These are phyloP conservation scores for Ophiocordyceps camponoti-rufipedis DNA, from an alignment of 2,329 filamentous ascomycete genomes.

Conservation along the genomic window DNA sequence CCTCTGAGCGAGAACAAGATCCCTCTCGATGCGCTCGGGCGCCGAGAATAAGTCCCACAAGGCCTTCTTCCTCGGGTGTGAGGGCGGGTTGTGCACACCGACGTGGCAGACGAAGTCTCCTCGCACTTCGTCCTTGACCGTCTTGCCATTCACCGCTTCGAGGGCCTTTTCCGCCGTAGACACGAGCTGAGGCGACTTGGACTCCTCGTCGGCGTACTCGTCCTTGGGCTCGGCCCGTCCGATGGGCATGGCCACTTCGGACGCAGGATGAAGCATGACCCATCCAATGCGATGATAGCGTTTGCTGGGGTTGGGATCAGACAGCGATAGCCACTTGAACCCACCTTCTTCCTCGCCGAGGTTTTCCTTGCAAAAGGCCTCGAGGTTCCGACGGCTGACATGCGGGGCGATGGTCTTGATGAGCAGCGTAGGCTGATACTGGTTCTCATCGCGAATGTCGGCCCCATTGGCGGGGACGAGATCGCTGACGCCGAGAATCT, in stretches of 20 bases:
- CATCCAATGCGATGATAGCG: conserved; percentile 95
- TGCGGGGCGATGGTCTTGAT: conserved; percentile 98
- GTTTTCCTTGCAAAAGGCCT: conserved; percentile 87
- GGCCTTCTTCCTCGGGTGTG: conserved; percentile 78
- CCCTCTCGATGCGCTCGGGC: conserved; percentile 81
- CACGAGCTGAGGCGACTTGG: conserved; percentile 30
- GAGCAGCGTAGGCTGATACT: conserved; percentile 77
- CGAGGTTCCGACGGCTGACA: conserved; percentile 82
- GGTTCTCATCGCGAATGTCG: conserved; percentile 75
- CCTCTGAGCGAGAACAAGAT: conserved; percentile 66
- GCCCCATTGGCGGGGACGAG: conserved; percentile 67
- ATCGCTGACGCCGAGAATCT: conserved; percentile 84
- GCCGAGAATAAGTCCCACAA: conserved; percentile 93
- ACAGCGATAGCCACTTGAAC: conserved; percentile 89
- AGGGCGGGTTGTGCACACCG: conserved; percentile 80
- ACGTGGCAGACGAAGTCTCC: conserved; percentile 97
- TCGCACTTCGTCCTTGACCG: conserved; percentile 80
- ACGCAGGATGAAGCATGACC: conserved; percentile 81
- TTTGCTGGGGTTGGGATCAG: conserved; percentile 92
- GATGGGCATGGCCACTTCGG: conserved; percentile 44
- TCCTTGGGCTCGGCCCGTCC: conserved; percentile 61
- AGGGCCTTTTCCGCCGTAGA: conserved; percentile 70
- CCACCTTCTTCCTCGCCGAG: conserved; percentile 80
- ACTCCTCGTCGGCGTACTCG: conserved; percentile 40
- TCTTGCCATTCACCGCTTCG: conserved; percentile 93